Percentiles rank a stretch among this genome's conserved stretches.
These are phyloP conservation scores for Chaetomium fimeti DNA, from an alignment of 495 filamentous ascomycete species.

Conservation along the genomic window DNA sequence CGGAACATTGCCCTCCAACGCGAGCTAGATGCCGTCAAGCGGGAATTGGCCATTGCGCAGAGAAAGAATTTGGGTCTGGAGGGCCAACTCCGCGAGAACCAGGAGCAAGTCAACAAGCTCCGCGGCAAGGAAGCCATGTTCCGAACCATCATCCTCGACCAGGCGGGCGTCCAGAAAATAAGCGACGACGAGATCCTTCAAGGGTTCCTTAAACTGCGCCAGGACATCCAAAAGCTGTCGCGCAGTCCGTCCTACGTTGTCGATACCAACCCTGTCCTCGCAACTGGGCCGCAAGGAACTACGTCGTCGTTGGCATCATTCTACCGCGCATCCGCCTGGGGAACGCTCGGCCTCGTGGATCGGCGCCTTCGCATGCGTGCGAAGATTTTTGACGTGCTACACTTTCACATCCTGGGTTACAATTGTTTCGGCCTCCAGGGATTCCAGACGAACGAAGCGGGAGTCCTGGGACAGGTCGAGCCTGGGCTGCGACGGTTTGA, in stretches of 20 bases:
- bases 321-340: neutral
- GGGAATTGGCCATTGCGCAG: neutral
- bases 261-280: neutral
- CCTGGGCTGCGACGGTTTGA: neutral
- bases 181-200: neutral
- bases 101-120: slow-evolving; percentile 1
- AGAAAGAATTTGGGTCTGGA: neutral
- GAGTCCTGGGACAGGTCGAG: neutral
- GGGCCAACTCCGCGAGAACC: neutral
- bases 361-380: neutral
- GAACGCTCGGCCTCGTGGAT: neutral
- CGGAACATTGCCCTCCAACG: neutral
- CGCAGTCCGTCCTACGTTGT: neutral
- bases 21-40: neutral
- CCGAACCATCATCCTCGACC: slow-evolving; percentile 1
- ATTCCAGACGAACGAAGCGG: neutral
- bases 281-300: neutral
- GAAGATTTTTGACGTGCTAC: neutral
- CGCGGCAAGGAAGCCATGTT: slow-evolving; percentile 3
- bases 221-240: neutral
- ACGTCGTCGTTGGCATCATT: neutral
- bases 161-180: neutral
- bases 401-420: neutral
- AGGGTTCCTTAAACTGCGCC: neutral
- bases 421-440: neutral